These are phyloP conservation scores for Daedalea quercina DNA, from an alignment of 768 basidiomycete species.

Conservation along the genomic window DNA sequence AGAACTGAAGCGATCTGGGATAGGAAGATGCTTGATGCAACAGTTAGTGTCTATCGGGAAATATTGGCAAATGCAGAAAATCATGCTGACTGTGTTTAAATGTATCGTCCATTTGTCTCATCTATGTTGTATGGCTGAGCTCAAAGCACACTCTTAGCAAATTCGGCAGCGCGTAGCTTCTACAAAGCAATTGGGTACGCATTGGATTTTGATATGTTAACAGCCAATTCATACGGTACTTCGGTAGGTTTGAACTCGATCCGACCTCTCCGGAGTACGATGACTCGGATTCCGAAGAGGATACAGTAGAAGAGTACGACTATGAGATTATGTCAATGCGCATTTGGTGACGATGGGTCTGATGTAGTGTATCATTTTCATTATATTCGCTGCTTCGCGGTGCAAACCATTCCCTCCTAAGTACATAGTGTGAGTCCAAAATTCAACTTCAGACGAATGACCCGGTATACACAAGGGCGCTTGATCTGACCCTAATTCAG, in stretches of 20 bases:
- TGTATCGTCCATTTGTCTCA: slow-evolving; percentile 31
- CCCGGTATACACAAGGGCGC: background rate
- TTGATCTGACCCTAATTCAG: slow-evolving; percentile 1
- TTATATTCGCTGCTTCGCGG: background rate
- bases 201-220: background rate
- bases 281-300: slow-evolving; percentile 14
- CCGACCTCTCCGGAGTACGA: slow-evolving; percentile 41
- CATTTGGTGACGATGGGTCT: slow-evolving; percentile 1
- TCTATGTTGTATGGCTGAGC: no score
- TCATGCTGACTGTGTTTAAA: slow-evolving; percentile 73
- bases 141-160: slow-evolving; percentile 28
- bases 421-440: no score
- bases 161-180: slow-evolving; percentile 39
- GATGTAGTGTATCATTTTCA: no score
- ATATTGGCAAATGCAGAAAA: slow-evolving; percentile 54
- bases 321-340: slow-evolving; percentile 33
- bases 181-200: slow-evolving; percentile 51
- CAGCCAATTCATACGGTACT: background rate
- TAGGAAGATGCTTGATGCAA: slow-evolving; percentile 51
- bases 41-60: slow-evolving; percentile 43
- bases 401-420: background rate
- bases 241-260: slow-evolving; percentile 49
- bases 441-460: no score
- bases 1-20: slow-evolving; percentile 39
- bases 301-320: slow-evolving; percentile 23